Conservation (phyloP, 164 flowering plant genomes). For the Vitis amurensis region DNA sequence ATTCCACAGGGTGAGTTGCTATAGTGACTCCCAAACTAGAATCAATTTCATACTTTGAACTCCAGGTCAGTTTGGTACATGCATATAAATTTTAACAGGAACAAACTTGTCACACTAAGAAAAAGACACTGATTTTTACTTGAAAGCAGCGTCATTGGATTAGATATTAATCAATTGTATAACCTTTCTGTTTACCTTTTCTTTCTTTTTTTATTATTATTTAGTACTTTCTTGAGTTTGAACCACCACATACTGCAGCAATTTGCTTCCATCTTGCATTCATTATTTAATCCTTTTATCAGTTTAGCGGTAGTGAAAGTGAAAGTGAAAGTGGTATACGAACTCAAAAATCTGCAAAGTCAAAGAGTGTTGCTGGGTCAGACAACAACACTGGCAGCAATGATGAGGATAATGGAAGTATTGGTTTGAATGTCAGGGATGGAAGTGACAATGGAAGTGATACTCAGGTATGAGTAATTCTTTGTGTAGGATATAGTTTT, state of each 20-base stretch:
- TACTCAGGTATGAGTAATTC: constrained; percentile 35
- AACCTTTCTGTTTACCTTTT: background rate
- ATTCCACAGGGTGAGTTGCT: constrained; percentile 48
- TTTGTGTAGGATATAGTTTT: no score
- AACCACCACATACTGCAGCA: background rate
- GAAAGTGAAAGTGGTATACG: constrained; percentile 43
- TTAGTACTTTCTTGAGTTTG: background rate
- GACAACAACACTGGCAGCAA: constrained; percentile 32
- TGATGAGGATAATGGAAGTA: constrained; percentile 26
- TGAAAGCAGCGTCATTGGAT: background rate
- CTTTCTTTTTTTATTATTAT: background rate
- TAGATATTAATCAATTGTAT: background rate
- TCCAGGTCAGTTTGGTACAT: no score
- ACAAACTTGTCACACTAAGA: background rate
- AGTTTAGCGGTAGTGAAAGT: constrained; percentile 47
- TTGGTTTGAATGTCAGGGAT: constrained; percentile 21
- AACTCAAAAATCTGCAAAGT: constrained; percentile 25
- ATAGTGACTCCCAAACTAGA: background rate
- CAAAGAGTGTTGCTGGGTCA: constrained; percentile 29
- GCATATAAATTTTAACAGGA: no score
- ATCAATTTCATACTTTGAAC: no score
- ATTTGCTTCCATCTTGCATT: background rate
- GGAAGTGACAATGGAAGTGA: constrained; percentile 51
- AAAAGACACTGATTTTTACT: background rate
- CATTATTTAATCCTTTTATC: constrained; percentile 17